A percentile compares a stretch with the other conserved stretches of the same genome.
phyloP scores from a whole-genome alignment of 192 early-diverging fungal genomes.

The Physocladia obscura region DNA sequence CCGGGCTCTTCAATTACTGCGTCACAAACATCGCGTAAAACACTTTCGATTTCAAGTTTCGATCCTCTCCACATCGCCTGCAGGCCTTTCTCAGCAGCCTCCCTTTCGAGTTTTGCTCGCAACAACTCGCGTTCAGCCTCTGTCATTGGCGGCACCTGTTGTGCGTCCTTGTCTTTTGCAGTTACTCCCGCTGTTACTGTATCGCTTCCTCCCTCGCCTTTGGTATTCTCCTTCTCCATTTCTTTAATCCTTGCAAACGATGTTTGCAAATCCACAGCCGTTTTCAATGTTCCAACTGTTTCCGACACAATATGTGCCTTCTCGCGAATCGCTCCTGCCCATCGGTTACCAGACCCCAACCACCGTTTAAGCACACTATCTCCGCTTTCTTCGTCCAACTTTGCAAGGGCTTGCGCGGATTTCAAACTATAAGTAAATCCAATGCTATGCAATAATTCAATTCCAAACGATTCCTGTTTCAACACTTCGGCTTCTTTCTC shows the following conservation, averaged over 20 bases:
- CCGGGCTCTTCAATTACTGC: slow-evolving; percentile 49
- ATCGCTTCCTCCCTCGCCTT: neutral
- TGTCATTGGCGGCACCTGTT: slow-evolving; percentile 45
- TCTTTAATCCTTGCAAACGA: slow-evolving; percentile 86
- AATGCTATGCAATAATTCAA: slow-evolving; percentile 89
- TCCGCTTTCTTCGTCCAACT: slow-evolving; percentile 58
- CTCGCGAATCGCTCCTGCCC: slow-evolving; percentile 63
- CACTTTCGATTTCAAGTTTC: slow-evolving; percentile 92
- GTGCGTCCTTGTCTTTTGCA: slow-evolving; percentile 41
- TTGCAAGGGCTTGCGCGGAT: slow-evolving; percentile 77
- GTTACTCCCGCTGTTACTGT: slow-evolving; percentile 29
- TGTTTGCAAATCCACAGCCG: slow-evolving; percentile 89
- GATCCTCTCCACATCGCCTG: slow-evolving; percentile 90
- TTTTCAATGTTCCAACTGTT: slow-evolving; percentile 87
- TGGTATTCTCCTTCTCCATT: slow-evolving; percentile 77
- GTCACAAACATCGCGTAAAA: slow-evolving; percentile 91
- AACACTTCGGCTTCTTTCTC: slow-evolving; percentile 81
- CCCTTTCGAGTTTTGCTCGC: slow-evolving; percentile 45
- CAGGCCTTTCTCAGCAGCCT: slow-evolving; percentile 66
- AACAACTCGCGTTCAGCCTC: slow-evolving; percentile 67
- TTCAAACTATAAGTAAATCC: slow-evolving; percentile 90
- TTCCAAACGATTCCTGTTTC: slow-evolving; percentile 86
- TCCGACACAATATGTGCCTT: slow-evolving; percentile 89
- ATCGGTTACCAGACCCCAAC: slow-evolving; percentile 45
- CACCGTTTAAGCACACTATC: slow-evolving; percentile 44